Evolutionary conservation across 495 filamentous ascomycete species (phyloP).

Genomic region (Clohesyomyces aquaticus): DNA sequence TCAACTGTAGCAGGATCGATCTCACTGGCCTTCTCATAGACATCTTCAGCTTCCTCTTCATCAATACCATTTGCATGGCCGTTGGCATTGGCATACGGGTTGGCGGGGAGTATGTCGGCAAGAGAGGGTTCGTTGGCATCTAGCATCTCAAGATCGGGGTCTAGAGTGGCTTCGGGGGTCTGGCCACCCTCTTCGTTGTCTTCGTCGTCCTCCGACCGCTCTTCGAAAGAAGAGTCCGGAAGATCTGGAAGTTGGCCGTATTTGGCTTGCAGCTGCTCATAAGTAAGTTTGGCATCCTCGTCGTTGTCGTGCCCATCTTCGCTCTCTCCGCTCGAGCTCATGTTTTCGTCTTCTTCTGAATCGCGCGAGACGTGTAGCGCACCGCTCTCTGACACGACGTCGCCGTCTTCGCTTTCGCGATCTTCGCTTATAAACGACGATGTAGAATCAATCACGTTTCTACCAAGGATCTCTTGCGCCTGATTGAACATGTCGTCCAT

Average conservation of each 20-base stretch:
- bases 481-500: slow-evolving; percentile 80
- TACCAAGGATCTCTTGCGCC: slow-evolving; percentile 38
- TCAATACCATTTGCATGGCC: slow-evolving; percentile 26
- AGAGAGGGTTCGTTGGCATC: slow-evolving; percentile 19
- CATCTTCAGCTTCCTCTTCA: slow-evolving; percentile 34
- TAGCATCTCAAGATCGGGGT: slow-evolving; percentile 31
- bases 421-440: slow-evolving; percentile 38
- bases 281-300: slow-evolving; percentile 36
- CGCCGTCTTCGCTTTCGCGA: slow-evolving; percentile 42
- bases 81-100: slow-evolving; percentile 21
- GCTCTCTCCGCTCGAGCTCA: slow-evolving; percentile 41
- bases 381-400: slow-evolving; percentile 11
- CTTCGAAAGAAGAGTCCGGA: slow-evolving; percentile 54
- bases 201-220: slow-evolving; percentile 73
- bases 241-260: slow-evolving; percentile 36
- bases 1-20: slow-evolving; percentile 47
- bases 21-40: slow-evolving; percentile 36
- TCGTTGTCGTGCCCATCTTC: slow-evolving; percentile 36
- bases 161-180: slow-evolving; percentile 26
- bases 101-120: slow-evolving; percentile 2
- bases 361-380: slow-evolving; percentile 37
- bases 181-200: slow-evolving; percentile 49
- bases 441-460: slow-evolving; percentile 43
- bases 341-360: slow-evolving; percentile 48
- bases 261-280: slow-evolving; percentile 34